phyloP scores from a whole-genome alignment of 345 rosid genomes.

The Durio zibethinus region DNA sequence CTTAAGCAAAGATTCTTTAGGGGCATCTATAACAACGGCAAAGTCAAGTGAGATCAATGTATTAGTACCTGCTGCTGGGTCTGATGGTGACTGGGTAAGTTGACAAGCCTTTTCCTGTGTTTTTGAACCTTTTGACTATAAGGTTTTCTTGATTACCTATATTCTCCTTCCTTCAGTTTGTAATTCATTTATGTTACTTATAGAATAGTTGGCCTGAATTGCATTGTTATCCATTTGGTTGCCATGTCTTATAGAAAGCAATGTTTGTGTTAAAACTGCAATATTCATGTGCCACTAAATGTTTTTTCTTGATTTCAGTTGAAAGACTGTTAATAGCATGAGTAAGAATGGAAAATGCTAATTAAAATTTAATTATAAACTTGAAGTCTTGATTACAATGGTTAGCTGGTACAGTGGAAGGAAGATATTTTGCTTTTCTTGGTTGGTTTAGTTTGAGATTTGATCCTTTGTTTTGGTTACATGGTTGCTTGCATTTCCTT shows the following conservation, averaged over 20 bases:
- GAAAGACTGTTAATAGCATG: neutral
- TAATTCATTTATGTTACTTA: neutral
- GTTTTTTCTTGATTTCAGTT: neutral
- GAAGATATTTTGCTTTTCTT: neutral
- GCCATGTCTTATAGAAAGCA: neutral
- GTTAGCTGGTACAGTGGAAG: neutral
- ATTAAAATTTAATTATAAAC: neutral
- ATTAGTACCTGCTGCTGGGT: constrained; percentile 66
- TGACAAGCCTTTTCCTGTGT: neutral
- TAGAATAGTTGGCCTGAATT: neutral
- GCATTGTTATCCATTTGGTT: neutral
- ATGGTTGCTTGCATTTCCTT: neutral
- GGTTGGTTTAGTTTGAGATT: neutral
- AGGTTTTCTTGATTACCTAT: neutral
- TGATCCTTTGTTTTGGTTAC: neutral
- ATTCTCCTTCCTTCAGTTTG: neutral
- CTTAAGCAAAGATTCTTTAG: constrained; percentile 70
- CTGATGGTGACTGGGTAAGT: constrained; percentile 82
- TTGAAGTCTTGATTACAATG: neutral
- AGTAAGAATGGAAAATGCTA: neutral
- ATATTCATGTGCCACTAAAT: neutral
- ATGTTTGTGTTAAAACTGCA: neutral
- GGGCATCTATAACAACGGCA: constrained; percentile 83
- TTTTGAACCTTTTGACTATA: neutral
- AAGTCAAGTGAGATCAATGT: constrained; percentile 92